A percentile compares a stretch with the other conserved stretches of the same genome.
Conservation (phyloP, 2,329 filamentous ascomycete genomes). For the Passalora sequoiae region DNA sequence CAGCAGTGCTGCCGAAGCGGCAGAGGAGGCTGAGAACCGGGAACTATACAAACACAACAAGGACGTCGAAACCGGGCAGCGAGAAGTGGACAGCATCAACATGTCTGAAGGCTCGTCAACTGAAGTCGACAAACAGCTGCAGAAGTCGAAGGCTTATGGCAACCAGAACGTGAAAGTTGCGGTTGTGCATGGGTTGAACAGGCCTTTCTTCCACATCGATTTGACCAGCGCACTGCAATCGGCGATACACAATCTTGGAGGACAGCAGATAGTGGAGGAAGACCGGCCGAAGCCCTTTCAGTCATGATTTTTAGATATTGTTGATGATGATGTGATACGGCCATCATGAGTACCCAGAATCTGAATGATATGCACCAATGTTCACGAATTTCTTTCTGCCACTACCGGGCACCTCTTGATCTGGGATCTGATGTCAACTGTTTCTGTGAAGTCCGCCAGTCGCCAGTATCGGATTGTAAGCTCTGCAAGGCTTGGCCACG, state of each 20-base stretch:
- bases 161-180: slow-evolving; percentile 43
- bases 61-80: slow-evolving; percentile 28
- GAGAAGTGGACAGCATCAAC: slow-evolving; percentile 22
- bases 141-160: slow-evolving; percentile 41
- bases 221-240: slow-evolving; percentile 82
- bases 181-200: slow-evolving; percentile 77
- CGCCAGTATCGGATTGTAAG: too few species aligned
- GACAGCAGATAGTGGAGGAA: neutral
- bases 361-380: too few species aligned
- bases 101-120: slow-evolving; percentile 21
- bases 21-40: slow-evolving; percentile 60
- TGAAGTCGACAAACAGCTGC: slow-evolving; percentile 42
- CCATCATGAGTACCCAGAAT: too few species aligned
- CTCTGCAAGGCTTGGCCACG: too few species aligned
- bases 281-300: neutral
- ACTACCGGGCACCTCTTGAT: too few species aligned
- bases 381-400: too few species aligned
- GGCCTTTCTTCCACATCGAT: slow-evolving; percentile 91
- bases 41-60: slow-evolving; percentile 34
- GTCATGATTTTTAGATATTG: neutral
- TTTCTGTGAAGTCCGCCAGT: too few species aligned
- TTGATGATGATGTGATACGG: neutral
- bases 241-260: slow-evolving; percentile 64
- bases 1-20: slow-evolving; percentile 62
- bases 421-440: too few species aligned